These are phyloP conservation scores for Neocucurbitaria cava DNA, from an alignment of 2,329 filamentous ascomycete species.

Conservation along the genomic window DNA sequence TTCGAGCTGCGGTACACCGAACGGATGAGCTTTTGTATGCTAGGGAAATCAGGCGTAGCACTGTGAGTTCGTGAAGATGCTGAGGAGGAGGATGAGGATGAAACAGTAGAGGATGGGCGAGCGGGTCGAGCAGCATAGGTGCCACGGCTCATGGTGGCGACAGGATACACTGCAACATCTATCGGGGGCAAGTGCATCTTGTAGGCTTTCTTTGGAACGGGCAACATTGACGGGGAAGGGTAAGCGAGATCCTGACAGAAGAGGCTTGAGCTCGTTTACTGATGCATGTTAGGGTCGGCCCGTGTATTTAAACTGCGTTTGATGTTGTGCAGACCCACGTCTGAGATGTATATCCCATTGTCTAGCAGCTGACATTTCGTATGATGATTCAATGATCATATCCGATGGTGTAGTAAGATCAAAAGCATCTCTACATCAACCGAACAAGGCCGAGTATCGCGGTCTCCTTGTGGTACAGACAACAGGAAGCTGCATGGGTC, in stretches of 20 bases:
- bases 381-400: neutral
- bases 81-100: constrained; percentile 37
- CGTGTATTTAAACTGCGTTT: constrained; percentile 20
- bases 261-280: constrained; percentile 14
- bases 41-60: constrained; percentile 39
- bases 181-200: constrained; percentile 49
- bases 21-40: constrained; percentile 45
- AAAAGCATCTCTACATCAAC: constrained; percentile 14
- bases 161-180: constrained; percentile 40
- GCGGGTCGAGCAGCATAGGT: constrained; percentile 29
- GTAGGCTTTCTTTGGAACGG: constrained; percentile 17
- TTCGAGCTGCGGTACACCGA: constrained; percentile 40
- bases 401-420: constrained; percentile 6
- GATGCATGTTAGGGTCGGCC: constrained; percentile 27
- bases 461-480: constrained; percentile 14
- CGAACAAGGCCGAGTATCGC: constrained; percentile 32
- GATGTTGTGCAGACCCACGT: neutral
- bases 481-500: constrained; percentile 11
- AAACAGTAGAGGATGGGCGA: constrained; percentile 31
- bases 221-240: constrained; percentile 13
- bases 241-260: constrained; percentile 25
- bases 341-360: neutral
- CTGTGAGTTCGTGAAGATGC: constrained; percentile 25
- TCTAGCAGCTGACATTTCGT: neutral
- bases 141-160: constrained; percentile 46